Evolutionary conservation across 2,329 filamentous ascomycete genomes (phyloP), one percentile per base, ranked within the genome.

Genomic region (Madurella fahalii): DNA sequence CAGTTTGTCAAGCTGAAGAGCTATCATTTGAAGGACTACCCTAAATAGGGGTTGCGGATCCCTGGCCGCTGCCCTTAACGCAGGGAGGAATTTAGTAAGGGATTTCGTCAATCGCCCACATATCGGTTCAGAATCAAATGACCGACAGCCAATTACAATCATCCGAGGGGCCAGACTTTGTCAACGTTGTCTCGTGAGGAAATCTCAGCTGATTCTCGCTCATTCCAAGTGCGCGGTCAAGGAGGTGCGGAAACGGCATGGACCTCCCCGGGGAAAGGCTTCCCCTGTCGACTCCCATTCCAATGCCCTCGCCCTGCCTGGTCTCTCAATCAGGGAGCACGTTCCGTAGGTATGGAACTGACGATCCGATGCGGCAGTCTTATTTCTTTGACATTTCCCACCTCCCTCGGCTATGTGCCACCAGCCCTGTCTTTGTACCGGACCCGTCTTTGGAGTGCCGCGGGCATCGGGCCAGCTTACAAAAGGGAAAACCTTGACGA

Each of bases 1-100:
- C 90, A 95, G 69, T 97, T 96, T 68, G 87, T 95, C 68, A 95
- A 94, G 79, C 80, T 96, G 65, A 96, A 96, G 85, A 96, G 89
- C 77, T 95, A 87, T 71, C 93, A 97, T 72, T 70, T 96, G 69
- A 96, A 96, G 76, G 84, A 95, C 60, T 84, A 85, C 66, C 82
- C 83, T 43, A 85, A 84, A 72, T 83, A 76, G 59, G 44, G 31
- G 13, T 13, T 44, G 42, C 30, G 47, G 34, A 39, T 43, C 40
- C 43, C 37, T 47, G 53, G 46, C 31, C 47, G 47, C 52, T 37
- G 32, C 43, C 12, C n/a, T 42, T 55, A 20, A 47, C 41, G 57
- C 56, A 60, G 52, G 60, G 60, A 59, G 57, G 43, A 37, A 41
- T 34, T 18, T 46, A 18, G 54, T 51, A 59, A 62, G 55, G 57